Evolutionary conservation across 1,284 basidiomycete species (phyloP), one percentile per base, ranked within the genome.

Genomic region (Porogramme epimiltina): DNA sequence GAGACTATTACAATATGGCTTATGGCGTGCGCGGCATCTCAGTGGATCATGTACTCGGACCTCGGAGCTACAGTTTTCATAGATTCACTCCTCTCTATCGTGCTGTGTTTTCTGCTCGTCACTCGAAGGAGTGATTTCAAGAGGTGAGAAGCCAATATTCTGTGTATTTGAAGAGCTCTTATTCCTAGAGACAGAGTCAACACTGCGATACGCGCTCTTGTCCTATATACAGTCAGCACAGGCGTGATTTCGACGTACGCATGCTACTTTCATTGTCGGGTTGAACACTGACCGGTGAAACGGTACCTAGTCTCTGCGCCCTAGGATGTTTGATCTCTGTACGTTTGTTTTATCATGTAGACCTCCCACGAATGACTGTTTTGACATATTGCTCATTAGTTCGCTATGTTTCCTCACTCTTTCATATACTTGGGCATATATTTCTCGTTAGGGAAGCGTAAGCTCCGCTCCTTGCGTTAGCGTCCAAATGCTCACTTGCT

Each of bases 361-460:
- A n/a, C n/a, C n/a, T n/a, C n/a, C n/a, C n/a, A n/a, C n/a, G n/a
- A n/a, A n/a, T n/a, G n/a, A n/a, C n/a, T n/a, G n/a, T n/a, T n/a
- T n/a, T n/a, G n/a, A n/a, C n/a, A n/a, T n/a, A n/a, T n/a, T n/a
- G n/a, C n/a, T n/a, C n/a, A n/a, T 5, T 28, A 71, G 71, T 73
- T 70, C 52, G 64, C 70, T 1, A 66, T 67, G 18, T 73, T 69
- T 69, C 70, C 71, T 13, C 55, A 65, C 42, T 66, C 70, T 48
- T 70, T 73, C 52, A 62, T 74, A 22, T 74, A 70, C 63, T 69
- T 73, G 44, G 68, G 68, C 1, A 66, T 74, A 49, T 73, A 73
- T 54, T 72, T 73, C 55, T 61, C 66, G 2, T 57, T 73, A 19
- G 66, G 68, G 41, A 73, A 73, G 58, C 59, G 72, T 72, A 54